Evolutionary conservation across 306 rosid species (phyloP), one percentile per base, ranked within the genome.

Genomic region (cucumber (Cucumis sativus)): DNA sequence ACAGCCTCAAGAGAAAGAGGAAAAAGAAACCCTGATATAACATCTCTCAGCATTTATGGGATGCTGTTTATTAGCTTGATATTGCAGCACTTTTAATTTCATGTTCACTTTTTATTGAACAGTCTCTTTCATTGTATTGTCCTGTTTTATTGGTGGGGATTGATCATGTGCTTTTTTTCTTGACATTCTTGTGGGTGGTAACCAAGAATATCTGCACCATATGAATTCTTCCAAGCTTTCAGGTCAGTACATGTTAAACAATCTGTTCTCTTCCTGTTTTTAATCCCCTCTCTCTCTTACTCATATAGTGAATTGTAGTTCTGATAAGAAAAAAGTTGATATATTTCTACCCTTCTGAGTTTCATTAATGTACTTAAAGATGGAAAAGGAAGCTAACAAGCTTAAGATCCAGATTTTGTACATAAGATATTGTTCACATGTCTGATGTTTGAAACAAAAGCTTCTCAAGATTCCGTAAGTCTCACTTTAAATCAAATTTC

Each of bases 61-160:
- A 15, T 51, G 75, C 57, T 7, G 59, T 25, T 25, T 68, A 0
- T 70, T 17, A 25, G 58, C 23, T 25, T 49, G 52, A 72, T 16
- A 15, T 28, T 72, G 59, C 76, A 72, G 76, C 35, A 5, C 41
- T 76, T 41, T 23, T 23, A 23, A 23, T 23, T n/a, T 52, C 77
- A 54, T 73, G 47, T 73, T 73, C 63, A 52, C 63, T 73, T 73
- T 73, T n/a, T 33, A 51, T 18, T 73, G 54, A 35, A 35, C 68
- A 64, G 76, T 69, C 59, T 52, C 77, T 77, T 59, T 81, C 81
- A 77, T 73, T 73, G 77, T 18, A 73, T 73, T 73, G 47, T 33
- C 23, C 49, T 52, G 18, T 15, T 59, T 1, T 68, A 47, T 20
- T 57, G 41, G 28, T 47, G 5, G 17, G 57, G 25, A 6, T 51